A percentile compares a stretch with the other conserved stretches of the same genome.
These are phyloP conservation scores for Malassezia obtusa DNA, from an alignment of 1,284 basidiomycete genomes.

Conservation along the genomic window DNA sequence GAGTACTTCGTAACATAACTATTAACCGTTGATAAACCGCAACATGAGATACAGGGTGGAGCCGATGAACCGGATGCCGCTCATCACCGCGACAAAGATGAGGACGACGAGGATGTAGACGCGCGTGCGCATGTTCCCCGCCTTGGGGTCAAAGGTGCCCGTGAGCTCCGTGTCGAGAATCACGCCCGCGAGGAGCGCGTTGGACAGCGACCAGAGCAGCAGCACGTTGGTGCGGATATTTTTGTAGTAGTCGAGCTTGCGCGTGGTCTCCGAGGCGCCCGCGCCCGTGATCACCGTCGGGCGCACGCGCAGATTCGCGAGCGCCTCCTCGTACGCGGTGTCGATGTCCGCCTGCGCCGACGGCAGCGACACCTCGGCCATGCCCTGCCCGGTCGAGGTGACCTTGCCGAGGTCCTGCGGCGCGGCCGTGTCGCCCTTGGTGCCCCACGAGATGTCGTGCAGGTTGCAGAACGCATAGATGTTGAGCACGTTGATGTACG, in stretches of 20 bases:
- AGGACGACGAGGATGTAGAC: conserved; percentile 43
- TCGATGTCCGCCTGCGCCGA: conserved; percentile 79
- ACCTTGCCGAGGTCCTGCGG: conserved; percentile 43
- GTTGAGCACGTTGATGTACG: conserved; percentile 57
- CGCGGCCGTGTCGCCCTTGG: conserved; percentile 47
- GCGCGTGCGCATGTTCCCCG: conserved; percentile 31
- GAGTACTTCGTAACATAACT: background rate
- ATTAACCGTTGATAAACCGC: conserved; percentile 23
- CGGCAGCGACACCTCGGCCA: conserved; percentile 75
- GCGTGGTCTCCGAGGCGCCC: conserved; percentile 25
- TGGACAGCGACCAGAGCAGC: conserved; percentile 70
- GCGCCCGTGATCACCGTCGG: conserved; percentile 50
- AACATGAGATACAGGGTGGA: conserved; percentile 34
- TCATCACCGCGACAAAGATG: conserved; percentile 40
- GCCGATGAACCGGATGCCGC: conserved; percentile 38
- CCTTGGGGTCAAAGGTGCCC: conserved; percentile 23
- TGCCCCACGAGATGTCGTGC: conserved; percentile 48
- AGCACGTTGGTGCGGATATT: conserved; percentile 84
- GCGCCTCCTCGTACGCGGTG: conserved; percentile 75
- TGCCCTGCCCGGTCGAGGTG: conserved; percentile 44
- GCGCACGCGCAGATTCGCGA: conserved; percentile 66
- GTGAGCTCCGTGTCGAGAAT: conserved; percentile 31
- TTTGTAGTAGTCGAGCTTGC: conserved; percentile 49
- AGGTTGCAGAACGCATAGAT: conserved; percentile 43
- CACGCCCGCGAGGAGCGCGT: conserved; percentile 50